Evolutionary conservation across 202 grass and related monocot species (phyloP), one percentile per base, ranked within the genome.

Genomic region (Saccharum hybrid): DNA sequence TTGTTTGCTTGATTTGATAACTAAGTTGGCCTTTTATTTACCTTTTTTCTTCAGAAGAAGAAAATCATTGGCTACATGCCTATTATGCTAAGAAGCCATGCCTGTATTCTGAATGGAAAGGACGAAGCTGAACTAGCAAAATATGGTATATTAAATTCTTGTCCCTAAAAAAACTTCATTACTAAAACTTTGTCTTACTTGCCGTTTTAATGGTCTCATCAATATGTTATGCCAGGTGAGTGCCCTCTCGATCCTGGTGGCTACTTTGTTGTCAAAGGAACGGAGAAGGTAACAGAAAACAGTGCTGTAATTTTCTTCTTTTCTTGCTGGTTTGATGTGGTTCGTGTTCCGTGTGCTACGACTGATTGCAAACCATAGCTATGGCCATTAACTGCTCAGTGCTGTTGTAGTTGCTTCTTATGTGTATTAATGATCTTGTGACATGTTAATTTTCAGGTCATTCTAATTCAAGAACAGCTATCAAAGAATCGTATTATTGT

Each of bases 401-500:
- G 46, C 49, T 52, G 15, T 52, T 18, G 49, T 52, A 52, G 15
- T 7, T 52, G 26, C n/a, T 62, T 49, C 43, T 36, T 82, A 5
- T 68, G 21, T 63, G 56, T 18, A 21, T 77, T 82, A 68, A 74
- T 86, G 68, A 61, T 63, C 66, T 72, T 57, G 43, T 10, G 34
- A 54, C 56, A 37, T 83, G 48, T 82, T 83, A 45, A 84, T 86
- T 91, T 79, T 70, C 77, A 98, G 96, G 96, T 98, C 71, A 93
- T 98, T 78, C 81, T 98, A 86, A 98, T 98, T 87, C 96, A 98
- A 82, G 96, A 98, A 69, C 96, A 98, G 40, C 86, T 98, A 76
- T 98, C 91, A 21, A 98, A 98, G 80, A 98, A 98, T 90, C 96
- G 87, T 85, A 98, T 98, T 75, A 92, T 98, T 78, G 91, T 95